Evolutionary conservation across 2,329 filamentous ascomycete species (phyloP).

Genomic region (Claviceps sp.): DNA sequence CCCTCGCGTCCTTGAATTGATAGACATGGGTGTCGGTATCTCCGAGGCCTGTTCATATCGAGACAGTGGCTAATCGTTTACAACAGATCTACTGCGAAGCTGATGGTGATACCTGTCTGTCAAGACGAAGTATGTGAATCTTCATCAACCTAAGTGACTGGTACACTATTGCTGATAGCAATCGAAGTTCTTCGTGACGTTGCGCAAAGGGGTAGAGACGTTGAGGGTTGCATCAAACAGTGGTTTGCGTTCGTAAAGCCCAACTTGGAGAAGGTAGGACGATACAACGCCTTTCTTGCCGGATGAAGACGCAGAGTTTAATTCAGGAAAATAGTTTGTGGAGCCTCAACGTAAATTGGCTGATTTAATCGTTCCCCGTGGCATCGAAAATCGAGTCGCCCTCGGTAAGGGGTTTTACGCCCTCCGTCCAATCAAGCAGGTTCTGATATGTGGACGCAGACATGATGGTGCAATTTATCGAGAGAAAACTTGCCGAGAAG

Average conservation of each 20-base stretch:
- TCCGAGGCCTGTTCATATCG: background rate
- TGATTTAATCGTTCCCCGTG: slow-evolving; percentile 90
- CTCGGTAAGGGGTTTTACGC: slow-evolving; percentile 43
- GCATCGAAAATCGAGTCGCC: slow-evolving; percentile 87
- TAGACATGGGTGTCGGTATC: slow-evolving; percentile 68
- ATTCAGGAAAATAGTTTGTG: slow-evolving; percentile 45
- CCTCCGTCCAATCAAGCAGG: background rate
- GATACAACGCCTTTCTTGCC: background rate
- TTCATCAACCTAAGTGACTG: slow-evolving; percentile 3
- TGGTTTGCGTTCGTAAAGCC: slow-evolving; percentile 97
- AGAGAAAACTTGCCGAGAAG: slow-evolving; percentile 75
- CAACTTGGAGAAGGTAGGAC: slow-evolving; percentile 64
- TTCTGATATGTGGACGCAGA: slow-evolving; percentile 28
- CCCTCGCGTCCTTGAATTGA: slow-evolving; percentile 64
- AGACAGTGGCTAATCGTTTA: slow-evolving; percentile 1
- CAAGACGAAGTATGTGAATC: slow-evolving; percentile 56
- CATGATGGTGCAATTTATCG: slow-evolving; percentile 90
- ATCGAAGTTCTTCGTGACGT: slow-evolving; percentile 72
- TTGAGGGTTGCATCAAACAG: slow-evolving; percentile 94
- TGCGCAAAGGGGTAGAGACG: slow-evolving; percentile 73
- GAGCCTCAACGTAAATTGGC: slow-evolving; percentile 82
- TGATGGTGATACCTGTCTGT: slow-evolving; percentile 85
- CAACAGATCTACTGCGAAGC: slow-evolving; percentile 84
- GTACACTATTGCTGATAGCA: slow-evolving; percentile 2
- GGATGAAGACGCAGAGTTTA: background rate